Conservation (phyloP, 2,329 filamentous ascomycete species). For the Aspergillus ibericus region DNA sequence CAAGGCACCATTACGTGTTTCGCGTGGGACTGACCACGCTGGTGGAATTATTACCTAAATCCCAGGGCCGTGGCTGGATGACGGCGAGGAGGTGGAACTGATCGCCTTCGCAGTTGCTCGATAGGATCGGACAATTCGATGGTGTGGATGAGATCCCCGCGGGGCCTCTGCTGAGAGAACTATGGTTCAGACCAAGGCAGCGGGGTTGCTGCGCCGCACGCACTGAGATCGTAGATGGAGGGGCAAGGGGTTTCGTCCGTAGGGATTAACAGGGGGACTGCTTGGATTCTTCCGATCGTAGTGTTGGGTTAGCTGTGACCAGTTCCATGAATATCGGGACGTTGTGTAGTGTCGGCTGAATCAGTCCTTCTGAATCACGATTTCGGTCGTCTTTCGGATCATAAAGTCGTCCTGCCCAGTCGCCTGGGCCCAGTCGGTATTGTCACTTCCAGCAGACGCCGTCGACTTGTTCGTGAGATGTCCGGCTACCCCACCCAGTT, state of each 20-base stretch:
- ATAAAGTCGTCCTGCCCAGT: neutral
- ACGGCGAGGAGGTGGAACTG: neutral
- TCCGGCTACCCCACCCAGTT: neutral
- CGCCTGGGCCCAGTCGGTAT: neutral
- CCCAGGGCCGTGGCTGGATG: neutral
- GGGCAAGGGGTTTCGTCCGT: neutral
- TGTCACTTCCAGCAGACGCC: neutral
- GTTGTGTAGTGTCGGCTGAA: neutral
- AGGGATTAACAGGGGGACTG: no score
- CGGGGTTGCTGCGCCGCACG: neutral
- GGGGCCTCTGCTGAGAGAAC: neutral
- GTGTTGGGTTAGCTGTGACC: no score
- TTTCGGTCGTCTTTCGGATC: neutral
- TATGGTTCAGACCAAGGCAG: neutral
- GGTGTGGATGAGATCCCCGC: neutral
- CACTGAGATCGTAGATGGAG: neutral
- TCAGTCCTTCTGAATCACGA: conserved; percentile 1
- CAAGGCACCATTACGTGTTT: neutral
- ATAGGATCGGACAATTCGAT: neutral
- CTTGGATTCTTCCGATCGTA: no score
- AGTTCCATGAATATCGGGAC: neutral
- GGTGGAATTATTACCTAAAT: neutral
- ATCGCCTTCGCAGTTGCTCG: neutral
- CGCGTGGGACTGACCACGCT: neutral
- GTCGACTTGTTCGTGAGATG: neutral